Base-by-base conservation (phyloP, 257 asterid genomes). In the Knoxia roxburghii region DNA sequence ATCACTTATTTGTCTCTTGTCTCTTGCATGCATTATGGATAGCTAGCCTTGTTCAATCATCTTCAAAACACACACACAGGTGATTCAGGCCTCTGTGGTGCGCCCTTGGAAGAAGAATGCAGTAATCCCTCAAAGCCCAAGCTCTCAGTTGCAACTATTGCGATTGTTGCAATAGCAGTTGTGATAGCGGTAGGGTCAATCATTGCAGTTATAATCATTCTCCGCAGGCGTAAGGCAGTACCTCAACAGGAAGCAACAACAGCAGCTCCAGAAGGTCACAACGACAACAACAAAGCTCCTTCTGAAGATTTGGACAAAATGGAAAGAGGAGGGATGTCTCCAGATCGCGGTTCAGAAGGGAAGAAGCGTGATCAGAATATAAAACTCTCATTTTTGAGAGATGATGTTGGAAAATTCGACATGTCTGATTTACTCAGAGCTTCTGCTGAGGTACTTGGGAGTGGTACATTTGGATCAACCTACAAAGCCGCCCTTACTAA, bases 391-490 rank as follows among this genome's bases (percentile, higher is more conserved):
- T 90, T 94, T 77, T 72, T 90, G 73, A 75, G 57, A 49, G 91
- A 87, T 0, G 85, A 76, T 68, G 67, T 80, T 37, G 81, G 58
- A 10, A 70, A 33, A 41, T 94, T 94, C 72, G 99, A 88, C 80
- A 77, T 94, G 86, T 11, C 88, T 57, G 97, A 94, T 71, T 54
- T 94, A 67, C 87, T 94, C 1, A 94, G 67, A 66, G 95, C 99
- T 11, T 88, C 97, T 15, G 99, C 99, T 4, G 97, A 94, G 93
- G 70, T 90, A 20, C 76, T 94, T 23, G 95, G 97, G 10, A 86
- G 90, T 61, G 97, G 99, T 5, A 80, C 73, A 48, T 84, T 88
- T 51, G 97, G 99, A 12, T 82, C 95, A 6, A 84, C 96, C 12
- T 94, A 88, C 55, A 94, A 90, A 64, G 95, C 99, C 11, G 90